phyloP scores from a whole-genome alignment of 208 protist genomes.

The Zelonia costaricensis region DNA sequence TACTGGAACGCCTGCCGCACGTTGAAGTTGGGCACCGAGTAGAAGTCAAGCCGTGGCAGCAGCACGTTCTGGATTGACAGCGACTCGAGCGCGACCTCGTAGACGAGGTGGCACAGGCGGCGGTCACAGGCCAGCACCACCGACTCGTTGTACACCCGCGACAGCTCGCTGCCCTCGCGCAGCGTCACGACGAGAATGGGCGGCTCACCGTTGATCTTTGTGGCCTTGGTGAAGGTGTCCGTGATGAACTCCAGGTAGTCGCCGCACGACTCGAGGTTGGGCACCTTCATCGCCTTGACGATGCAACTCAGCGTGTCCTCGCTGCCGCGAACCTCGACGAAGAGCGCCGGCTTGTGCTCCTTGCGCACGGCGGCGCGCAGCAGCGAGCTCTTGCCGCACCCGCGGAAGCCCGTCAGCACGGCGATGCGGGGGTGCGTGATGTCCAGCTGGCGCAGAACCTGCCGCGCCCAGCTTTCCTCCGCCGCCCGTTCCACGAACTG shows the following conservation, averaged over 20 bases:
- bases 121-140: slow-evolving; percentile 72
- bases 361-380: slow-evolving; percentile 65
- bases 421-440: slow-evolving; percentile 67
- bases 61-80: slow-evolving; percentile 55
- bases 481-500: slow-evolving; percentile 49
- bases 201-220: slow-evolving; percentile 67
- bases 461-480: slow-evolving; percentile 77
- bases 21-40: slow-evolving; percentile 74
- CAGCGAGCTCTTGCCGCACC: slow-evolving; percentile 66
- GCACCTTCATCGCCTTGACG: slow-evolving; percentile 71
- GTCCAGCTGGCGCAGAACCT: slow-evolving; percentile 68
- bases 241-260: slow-evolving; percentile 80
- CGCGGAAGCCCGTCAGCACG: slow-evolving; percentile 53
- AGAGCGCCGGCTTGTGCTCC: slow-evolving; percentile 77
- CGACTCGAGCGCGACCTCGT: slow-evolving; percentile 75
- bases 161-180: slow-evolving; percentile 65
- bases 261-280: slow-evolving; percentile 81
- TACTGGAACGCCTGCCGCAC: slow-evolving; percentile 66
- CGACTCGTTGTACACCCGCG: slow-evolving; percentile 80
- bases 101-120: slow-evolving; percentile 71
- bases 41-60: slow-evolving; percentile 79
- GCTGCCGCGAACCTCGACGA: slow-evolving; percentile 72
- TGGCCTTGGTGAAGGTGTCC: slow-evolving; percentile 66
- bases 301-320: slow-evolving; percentile 72
- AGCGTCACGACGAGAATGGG: slow-evolving; percentile 80